Base-by-base conservation (phyloP, 495 filamentous ascomycete species). In the Entonaema liquescens region DNA sequence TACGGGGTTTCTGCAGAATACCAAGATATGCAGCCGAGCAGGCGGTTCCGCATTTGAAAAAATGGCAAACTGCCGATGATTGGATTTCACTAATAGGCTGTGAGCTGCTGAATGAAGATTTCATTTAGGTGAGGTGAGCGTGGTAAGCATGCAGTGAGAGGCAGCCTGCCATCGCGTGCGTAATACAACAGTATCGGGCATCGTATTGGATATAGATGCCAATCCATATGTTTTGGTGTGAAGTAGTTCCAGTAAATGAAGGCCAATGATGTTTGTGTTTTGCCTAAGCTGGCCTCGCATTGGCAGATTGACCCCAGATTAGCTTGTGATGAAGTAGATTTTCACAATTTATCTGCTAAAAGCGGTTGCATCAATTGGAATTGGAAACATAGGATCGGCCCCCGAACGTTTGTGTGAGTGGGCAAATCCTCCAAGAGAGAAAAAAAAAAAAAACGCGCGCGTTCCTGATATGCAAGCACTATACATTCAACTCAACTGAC, bases 381-480 rank as follows among this genome's bases (percentile, higher is more conserved):
- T 73, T 69, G 65, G 70, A 73, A 73, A 73, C 70, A 69, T 44
- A 69, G 70, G 70, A 73, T 73, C 62, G 31, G 57, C 70, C 33
- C 57, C 52, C 52, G 47, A 49, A 23, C 42, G 29, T 53, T 26
- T 63, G 56, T 69, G 65, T 73, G 65, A 62, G 62, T 59, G 52
- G 55, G 59, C 29, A 65, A 55, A 62, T 66, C 70, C 58, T 70
- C 54, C 59, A 3, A 31, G 7, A 7, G 29, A 7, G 29, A 31
- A 33, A 33, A 33, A 67, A 74, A 31, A 33, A 33, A 33, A 67
- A 74, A 40, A 74, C 65, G 70, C 70, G 71, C 71, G 71, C 67
- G 71, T 70, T 74, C 71, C 67, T 70, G 63, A 64, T 62, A 70
- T 74, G 67, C 67, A 74, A 67, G 62, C 71, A 74, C 71, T 70